These are phyloP conservation scores for Puccinia novopanici DNA, from an alignment of 1,284 basidiomycete genomes.

Conservation along the genomic window DNA sequence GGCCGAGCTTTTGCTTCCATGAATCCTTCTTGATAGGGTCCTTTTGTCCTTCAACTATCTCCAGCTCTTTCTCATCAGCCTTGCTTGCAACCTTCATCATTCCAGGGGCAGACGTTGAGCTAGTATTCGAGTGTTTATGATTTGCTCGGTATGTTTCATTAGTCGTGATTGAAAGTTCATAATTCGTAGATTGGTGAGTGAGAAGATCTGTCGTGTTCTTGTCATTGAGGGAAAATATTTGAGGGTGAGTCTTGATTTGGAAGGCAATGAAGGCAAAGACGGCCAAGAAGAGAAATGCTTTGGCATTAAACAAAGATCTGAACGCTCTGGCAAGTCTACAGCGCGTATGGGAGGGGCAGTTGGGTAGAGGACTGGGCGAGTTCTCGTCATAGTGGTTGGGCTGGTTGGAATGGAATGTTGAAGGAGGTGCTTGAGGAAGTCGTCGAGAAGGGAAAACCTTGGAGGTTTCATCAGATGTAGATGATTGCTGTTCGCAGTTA, in stretches of 20 bases:
- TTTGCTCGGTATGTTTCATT: neutral
- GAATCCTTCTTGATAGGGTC: neutral
- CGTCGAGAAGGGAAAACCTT: neutral
- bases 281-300: neutral
- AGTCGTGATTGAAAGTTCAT: neutral
- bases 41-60: neutral
- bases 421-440: conserved; percentile 6
- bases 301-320: neutral
- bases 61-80: neutral
- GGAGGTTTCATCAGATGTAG: neutral
- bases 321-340: neutral
- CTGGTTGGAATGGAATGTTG: neutral
- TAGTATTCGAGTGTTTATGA: neutral
- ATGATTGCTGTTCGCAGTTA: neutral
- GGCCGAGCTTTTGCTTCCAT: neutral
- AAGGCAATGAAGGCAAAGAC: neutral
- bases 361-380: neutral
- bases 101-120: neutral
- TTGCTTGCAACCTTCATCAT: neutral
- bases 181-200: neutral
- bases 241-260: neutral
- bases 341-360: neutral
- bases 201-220: neutral
- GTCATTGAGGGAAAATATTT: neutral
- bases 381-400: neutral